Base-by-base conservation (phyloP, 2,329 filamentous ascomycete genomes). In the Exophiala alcalophila region DNA sequence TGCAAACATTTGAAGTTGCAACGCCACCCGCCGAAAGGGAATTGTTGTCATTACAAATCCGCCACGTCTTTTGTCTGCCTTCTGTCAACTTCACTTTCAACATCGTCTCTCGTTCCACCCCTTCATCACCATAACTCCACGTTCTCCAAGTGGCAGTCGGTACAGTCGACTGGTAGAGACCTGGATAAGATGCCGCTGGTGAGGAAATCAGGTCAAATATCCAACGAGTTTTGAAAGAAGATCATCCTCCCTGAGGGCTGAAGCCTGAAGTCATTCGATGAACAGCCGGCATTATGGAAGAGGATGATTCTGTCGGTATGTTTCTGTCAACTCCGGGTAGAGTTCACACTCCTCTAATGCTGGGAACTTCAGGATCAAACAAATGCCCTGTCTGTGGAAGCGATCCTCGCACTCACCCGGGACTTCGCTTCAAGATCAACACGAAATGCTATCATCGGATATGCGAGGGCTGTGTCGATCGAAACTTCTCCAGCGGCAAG, bases 381-480 rank as follows among this genome's bases (percentile, higher is more conserved):
- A 52, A 52, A 61, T 98, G 92, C 70, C 92, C 91, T 44, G 87
- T 97, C 56, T 98, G 92, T 84, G 96, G 96, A 70, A 94, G 89
- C 47, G 87, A 86, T 47, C 86, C 89, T 53, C 97, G 97, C 72
- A 84, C 97, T 59, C 96, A 96, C 72, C 83, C 82, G 49, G 84
- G 89, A 69, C 90, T 98, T 78, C 78, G 84, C 53, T 97, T 98
- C 69, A 84, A 92, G 57, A 90, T 98, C 71, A 96, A 97, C 65
- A 88, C 91, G 6, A 89, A 94, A 73, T 98, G 92, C 77, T 98
- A 98, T 73, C 92, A 98, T 74, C 88, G 88, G 56, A 97, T 98
- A 87, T 98, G 92, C 73, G 84, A 88, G 64, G 90, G 86, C 44
- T 98, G 92, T 70, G 90, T 97, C 28, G 86, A 91, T 66, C 85